Evolutionary conservation across 345 rosid genomes (phyloP).

Genomic region (Syzygium oleosum): DNA sequence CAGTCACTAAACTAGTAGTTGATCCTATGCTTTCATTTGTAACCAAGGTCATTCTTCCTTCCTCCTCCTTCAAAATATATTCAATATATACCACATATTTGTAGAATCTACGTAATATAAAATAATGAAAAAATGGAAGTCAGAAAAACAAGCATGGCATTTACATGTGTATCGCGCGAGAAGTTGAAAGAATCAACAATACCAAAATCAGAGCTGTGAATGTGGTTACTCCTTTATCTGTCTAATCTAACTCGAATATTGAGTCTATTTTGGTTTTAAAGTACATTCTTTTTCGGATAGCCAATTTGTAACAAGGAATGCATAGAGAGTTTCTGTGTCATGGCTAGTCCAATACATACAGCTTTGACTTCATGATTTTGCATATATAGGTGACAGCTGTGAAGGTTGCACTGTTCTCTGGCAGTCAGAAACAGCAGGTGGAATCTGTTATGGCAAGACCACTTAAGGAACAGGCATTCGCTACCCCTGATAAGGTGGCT

Average conservation of each 20-base stretch:
- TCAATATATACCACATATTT: neutral
- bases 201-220: neutral
- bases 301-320: neutral
- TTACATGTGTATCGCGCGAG: neutral
- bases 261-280: neutral
- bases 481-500: slow-evolving; percentile 89
- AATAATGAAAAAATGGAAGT: neutral
- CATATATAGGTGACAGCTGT: slow-evolving; percentile 74
- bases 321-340: too few relatives aligned
- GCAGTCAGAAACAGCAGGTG: slow-evolving; percentile 48
- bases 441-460: slow-evolving; percentile 77
- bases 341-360: neutral
- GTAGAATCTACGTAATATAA: neutral
- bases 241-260: neutral
- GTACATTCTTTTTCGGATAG: neutral
- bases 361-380: slow-evolving; percentile 4
- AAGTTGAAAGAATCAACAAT: neutral
- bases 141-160: neutral
- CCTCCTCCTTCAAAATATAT: neutral
- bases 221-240: neutral
- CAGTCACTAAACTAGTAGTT: slow-evolving; percentile 87
- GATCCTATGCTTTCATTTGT: slow-evolving; percentile 99
- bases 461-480: slow-evolving; percentile 93
- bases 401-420: slow-evolving; percentile 62
- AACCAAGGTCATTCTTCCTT: slow-evolving; percentile 59